These are phyloP conservation scores for Sugiyamaella grinbergsii DNA, from an alignment of 1,139 yeast species.

Conservation along the genomic window DNA sequence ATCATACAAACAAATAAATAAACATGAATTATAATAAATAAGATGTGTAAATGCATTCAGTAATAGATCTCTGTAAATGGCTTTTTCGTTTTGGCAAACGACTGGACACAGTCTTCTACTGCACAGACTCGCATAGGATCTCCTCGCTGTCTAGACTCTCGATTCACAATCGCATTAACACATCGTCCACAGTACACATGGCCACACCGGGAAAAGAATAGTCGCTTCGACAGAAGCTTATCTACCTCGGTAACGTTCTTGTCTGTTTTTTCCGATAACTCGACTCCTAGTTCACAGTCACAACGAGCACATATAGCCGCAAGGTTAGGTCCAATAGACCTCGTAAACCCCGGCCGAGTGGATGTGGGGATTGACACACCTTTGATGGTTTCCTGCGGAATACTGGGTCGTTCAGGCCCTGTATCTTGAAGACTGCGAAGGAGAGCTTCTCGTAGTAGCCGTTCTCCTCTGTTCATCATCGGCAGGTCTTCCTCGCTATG, in stretches of 20 bases:
- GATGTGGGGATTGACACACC: slow-evolving; percentile 26
- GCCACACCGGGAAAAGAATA: slow-evolving; percentile 74
- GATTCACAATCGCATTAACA: slow-evolving; percentile 53
- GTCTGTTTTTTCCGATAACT: slow-evolving; percentile 52
- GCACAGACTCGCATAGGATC: slow-evolving; percentile 27
- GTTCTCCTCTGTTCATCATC: slow-evolving; percentile 4
- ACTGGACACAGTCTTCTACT: slow-evolving; percentile 31
- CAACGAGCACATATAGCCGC: slow-evolving; percentile 63
- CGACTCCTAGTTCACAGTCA: slow-evolving; percentile 68
- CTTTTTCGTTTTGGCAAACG: slow-evolving; percentile 26
- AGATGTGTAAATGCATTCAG: slow-evolving; percentile 10
- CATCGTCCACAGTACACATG: slow-evolving; percentile 89
- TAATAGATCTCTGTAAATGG: slow-evolving; percentile 35
- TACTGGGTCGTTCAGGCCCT: slow-evolving; percentile 2
- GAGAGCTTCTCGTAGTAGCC: slow-evolving; percentile 13
- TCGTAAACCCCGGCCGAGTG: slow-evolving; percentile 32
- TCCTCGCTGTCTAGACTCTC: slow-evolving; percentile 23
- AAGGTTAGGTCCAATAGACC: slow-evolving; percentile 23
- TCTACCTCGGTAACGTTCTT: slow-evolving; percentile 55
- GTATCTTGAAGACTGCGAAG: slow-evolving; percentile 18
- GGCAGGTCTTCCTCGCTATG: neutral
- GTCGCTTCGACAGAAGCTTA: slow-evolving; percentile 62
- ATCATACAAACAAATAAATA: slow-evolving; percentile 14
- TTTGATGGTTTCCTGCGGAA: slow-evolving; percentile 20
- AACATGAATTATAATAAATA: neutral